Base-by-base conservation (phyloP, 2,329 filamentous ascomycete genomes). In the Epichloe aotearoae region DNA sequence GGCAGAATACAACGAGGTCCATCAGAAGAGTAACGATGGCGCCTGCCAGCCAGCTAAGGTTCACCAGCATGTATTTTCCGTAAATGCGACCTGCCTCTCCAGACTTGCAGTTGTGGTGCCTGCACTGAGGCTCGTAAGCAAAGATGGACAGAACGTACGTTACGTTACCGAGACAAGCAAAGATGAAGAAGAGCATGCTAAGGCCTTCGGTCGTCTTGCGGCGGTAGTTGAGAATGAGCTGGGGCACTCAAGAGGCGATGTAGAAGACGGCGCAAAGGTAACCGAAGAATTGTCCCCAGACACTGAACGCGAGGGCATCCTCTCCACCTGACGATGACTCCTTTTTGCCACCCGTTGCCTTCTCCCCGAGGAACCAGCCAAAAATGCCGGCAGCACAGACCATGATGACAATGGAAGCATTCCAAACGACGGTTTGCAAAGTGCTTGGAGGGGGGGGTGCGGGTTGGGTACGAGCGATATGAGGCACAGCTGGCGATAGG, bases 171-270 rank as follows among this genome's bases (percentile, higher is more conserved):
- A 97, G 80, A 63, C 91, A 97, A 4, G 93, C 93, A 64, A 98
- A 97, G 20, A 97, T 73, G 71, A 97, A 97, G 69, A 97, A 98
- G 11, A 97, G 76, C 70, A 96, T 82, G 56, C 86, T 91, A 19
- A 98, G 84, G 3, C 93, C 93, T 51, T 97, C 90, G 1, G 90
- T 96, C 42, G 84, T 90, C 70, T 95, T 95, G 55, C 93, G 84
- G 19, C 87, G 81, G 71, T 88, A 95, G 67, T 97, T 98, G 49
- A 97, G 79, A 7, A 96, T 74, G 2, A 98, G 75, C 69, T 98
- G 93, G 0, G 93, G 93, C 6, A 97, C 69, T 8, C 93, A 84
- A 1, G 86, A 93, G 20, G 88, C 88, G 11, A 97, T 86, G 62
- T 98, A 97, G 5, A 96, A 75, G 1, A 80, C 73, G 2, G 93